Evolutionary conservation across 179 eudicot genomes (phyloP), one percentile per base, ranked within the genome.

Genomic region (Drosera spatulata): DNA sequence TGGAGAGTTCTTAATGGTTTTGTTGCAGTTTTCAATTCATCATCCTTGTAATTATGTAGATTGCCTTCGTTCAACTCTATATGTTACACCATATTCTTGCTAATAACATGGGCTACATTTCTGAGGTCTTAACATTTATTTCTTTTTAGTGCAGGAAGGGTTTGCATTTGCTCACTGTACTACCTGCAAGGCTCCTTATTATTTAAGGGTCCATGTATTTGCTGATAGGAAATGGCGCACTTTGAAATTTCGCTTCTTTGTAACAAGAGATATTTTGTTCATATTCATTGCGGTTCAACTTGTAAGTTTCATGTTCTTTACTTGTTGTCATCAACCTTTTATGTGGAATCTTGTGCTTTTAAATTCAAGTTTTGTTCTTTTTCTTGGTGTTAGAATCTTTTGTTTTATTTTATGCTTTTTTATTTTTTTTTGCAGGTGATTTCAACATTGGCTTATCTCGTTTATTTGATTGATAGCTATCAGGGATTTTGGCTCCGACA

Each of bases 81-180:
- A 4, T 15, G 33, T 15, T 51, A 12, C 33, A 13, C 38, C 57
- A 15, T 5, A 2, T 3, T 22, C 39, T 54, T 22, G 22, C 41
- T 54, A 22, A 12, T 4, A 4, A 51, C 55, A 12, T 10, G 5
- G 10, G 13, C 13, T 61, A 33, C 49, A 61, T 7, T 43, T 43
- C 45, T 43, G 8, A 43, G 45, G 10, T 52, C 50, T 10, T 40
- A 39, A 54, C 14, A 57, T 43, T 54, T 39, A 12, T 37, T 44
- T 46, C 33, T 47, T 39, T 37, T 3, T 54, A 8, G 57, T 84
- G 60, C 96, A 93, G 99, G 99, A 93, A 83, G 99, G 99, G 43
- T 86, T 88, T 78, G 99, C 99, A 53, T 93, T 93, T 81, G 83
- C 99, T 66, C 93, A 93, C 71, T 93, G 99, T 84, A 93, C 96